phyloP scores from a whole-genome alignment of 2,329 filamentous ascomycete species.

The Colletotrichum cuscutae region DNA sequence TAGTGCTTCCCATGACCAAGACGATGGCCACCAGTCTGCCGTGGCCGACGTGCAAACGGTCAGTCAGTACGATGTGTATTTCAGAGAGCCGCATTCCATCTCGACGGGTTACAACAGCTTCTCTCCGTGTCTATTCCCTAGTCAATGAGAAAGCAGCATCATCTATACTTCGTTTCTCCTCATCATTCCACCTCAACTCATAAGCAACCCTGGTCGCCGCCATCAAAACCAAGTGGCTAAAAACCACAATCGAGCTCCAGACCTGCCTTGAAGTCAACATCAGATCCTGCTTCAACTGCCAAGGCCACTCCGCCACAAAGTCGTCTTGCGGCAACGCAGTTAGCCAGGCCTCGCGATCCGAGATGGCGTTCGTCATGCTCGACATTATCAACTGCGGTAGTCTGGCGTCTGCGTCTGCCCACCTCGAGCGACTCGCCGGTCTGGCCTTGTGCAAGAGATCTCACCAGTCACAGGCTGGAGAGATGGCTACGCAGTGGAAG shows the following conservation, averaged over 20 bases:
- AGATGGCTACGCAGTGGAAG: conserved; percentile 6
- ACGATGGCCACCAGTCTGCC: background rate
- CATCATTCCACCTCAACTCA: background rate
- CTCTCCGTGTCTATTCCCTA: background rate
- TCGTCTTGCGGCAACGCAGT: conserved; percentile 4
- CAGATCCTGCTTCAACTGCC: background rate
- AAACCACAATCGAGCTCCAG: conserved; percentile 1
- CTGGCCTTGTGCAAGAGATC: conserved; percentile 14
- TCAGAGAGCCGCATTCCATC: background rate
- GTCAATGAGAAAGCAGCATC: background rate
- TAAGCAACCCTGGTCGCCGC: background rate
- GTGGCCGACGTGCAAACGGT: background rate
- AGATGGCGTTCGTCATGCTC: background rate
- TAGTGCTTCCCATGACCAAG: background rate
- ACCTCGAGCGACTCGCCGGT: conserved; percentile 8
- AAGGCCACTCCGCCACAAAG: conserved; percentile 7
- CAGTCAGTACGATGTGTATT: background rate
- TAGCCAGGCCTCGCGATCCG: background rate
- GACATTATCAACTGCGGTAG: background rate
- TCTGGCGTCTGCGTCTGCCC: background rate
- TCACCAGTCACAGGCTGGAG: conserved; percentile 4
- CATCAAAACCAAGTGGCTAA: background rate
- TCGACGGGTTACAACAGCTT: background rate
- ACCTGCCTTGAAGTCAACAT: background rate
- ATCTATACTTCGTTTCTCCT: background rate